Evolutionary conservation across 352 stramenopile species (phyloP), one percentile per base, ranked within the genome.

Genomic region (Halophytophthora batemanensis): DNA sequence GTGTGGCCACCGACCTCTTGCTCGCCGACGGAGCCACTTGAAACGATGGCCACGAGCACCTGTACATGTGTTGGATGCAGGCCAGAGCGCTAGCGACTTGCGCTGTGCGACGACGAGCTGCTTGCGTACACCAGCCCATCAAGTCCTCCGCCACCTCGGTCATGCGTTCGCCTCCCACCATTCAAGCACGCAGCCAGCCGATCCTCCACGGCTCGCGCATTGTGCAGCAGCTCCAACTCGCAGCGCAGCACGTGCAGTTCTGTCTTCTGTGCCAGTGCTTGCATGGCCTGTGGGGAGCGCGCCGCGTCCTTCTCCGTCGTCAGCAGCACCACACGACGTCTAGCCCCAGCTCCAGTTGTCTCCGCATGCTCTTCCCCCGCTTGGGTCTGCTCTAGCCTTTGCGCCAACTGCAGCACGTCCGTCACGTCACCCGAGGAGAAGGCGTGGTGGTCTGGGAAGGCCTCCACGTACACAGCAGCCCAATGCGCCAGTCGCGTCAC

Each of bases 301-400:
- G 60, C 63, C 22, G 66, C 71, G 36, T 90, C 76, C 47, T 90
- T 90, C 59, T 90, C 79, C 0, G 79, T 90, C 15, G 74, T 87
- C 28, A 87, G 37, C 10, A 90, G 34, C 31, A 87, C 47, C 14
- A 87, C 49, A 0, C 15, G 17, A 18, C 38, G 47, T 29, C 46
- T 47, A 19, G 57, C 33, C 14, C 39, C 10, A n/a, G n/a, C n/a
- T n/a, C n/a, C n/a, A n/a, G n/a, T n/a, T n/a, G n/a, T n/a, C n/a
- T n/a, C n/a, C n/a, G n/a, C n/a, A n/a, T n/a, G n/a, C n/a, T n/a
- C n/a, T n/a, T n/a, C n/a, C n/a, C n/a, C n/a, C n/a, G n/a, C n/a
- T n/a, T n/a, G n/a, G n/a, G n/a, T n/a, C n/a, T n/a, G n/a, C 44
- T 57, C 21, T 17, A 79, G 38, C 15, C 53, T 56, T 8, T n/a